These are phyloP conservation scores for Fusarium sp. DNA, from an alignment of 2,329 filamentous ascomycete species.

Conservation along the genomic window DNA sequence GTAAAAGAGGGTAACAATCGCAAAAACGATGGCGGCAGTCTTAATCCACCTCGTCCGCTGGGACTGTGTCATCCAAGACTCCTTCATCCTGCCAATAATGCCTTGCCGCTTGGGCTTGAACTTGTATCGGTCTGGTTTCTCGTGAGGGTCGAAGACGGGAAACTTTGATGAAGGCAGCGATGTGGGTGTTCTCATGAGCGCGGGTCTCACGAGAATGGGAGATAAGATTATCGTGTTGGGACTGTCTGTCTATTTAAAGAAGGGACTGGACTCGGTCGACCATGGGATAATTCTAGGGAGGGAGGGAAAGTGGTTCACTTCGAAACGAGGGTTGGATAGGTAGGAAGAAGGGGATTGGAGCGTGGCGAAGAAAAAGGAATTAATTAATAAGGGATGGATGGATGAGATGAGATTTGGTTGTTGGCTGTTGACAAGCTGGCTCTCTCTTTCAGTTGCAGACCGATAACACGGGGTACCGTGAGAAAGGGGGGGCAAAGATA, in stretches of 20 bases:
- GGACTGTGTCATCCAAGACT: constrained; percentile 71
- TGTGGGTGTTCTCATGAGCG: constrained; percentile 72
- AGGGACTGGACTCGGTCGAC: constrained; percentile 43
- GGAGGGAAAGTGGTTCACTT: constrained; percentile 21
- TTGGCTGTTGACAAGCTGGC: constrained; percentile 25
- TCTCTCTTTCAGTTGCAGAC: not conserved
- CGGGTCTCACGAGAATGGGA: constrained; percentile 35
- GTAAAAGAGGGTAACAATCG: constrained; percentile 72
- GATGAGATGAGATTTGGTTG: constrained; percentile 5
- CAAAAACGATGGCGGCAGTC: constrained; percentile 71
- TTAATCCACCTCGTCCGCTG: constrained; percentile 75
- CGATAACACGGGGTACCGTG: constrained; percentile 7
- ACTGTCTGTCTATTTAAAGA: constrained; percentile 36
- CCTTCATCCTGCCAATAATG: constrained; percentile 67
- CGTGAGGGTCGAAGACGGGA: constrained; percentile 70
- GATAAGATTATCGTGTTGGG: constrained; percentile 18
- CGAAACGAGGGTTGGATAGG: constrained; percentile 20
- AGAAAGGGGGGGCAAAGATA: constrained; percentile 36
- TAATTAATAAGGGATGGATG: constrained; percentile 28
- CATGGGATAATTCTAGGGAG: constrained; percentile 36
- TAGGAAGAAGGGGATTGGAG: constrained; percentile 12
- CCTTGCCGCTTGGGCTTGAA: constrained; percentile 59
- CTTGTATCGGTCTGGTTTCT: constrained; percentile 73
- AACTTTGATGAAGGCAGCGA: constrained; percentile 70
- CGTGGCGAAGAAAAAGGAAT: constrained; percentile 35